Evolutionary conservation across 495 filamentous ascomycete genomes (phyloP).

Genomic region (Cercophora sp.): DNA sequence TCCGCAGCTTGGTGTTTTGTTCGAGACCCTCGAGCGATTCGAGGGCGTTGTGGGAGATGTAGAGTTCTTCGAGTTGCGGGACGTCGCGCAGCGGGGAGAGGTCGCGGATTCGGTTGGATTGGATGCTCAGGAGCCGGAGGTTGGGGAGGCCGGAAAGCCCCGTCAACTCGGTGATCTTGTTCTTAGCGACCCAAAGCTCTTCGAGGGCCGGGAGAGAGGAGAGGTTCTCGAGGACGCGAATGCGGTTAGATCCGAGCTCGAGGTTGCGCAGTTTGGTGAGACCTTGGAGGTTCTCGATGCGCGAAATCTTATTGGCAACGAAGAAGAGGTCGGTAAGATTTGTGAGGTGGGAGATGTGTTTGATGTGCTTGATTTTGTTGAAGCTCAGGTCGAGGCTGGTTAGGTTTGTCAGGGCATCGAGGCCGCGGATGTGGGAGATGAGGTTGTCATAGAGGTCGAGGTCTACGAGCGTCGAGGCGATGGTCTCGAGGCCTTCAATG

Average conservation of each 20-base stretch:
- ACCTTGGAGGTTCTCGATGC: slow-evolving; percentile 79
- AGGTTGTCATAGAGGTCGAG: slow-evolving; percentile 97
- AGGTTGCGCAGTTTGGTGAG: slow-evolving; percentile 72
- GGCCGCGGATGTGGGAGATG: slow-evolving; percentile 80
- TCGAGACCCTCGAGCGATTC: slow-evolving; percentile 73
- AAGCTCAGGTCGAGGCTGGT: slow-evolving; percentile 87
- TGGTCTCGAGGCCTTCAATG: slow-evolving; percentile 63
- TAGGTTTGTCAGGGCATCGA: slow-evolving; percentile 72
- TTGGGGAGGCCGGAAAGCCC: slow-evolving; percentile 66
- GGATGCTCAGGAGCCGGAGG: slow-evolving; percentile 88
- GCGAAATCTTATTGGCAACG: slow-evolving; percentile 87
- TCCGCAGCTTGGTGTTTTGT: slow-evolving; percentile 61
- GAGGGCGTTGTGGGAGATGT: slow-evolving; percentile 96
- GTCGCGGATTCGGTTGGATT: slow-evolving; percentile 88
- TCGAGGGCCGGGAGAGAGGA: slow-evolving; percentile 70
- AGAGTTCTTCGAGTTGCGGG: slow-evolving; percentile 85
- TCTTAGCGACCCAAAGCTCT: slow-evolving; percentile 95
- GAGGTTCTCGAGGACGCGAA: slow-evolving; percentile 85
- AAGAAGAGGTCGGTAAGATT: slow-evolving; percentile 86
- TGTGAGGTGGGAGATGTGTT: slow-evolving; percentile 73
- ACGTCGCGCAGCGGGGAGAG: slow-evolving; percentile 71
- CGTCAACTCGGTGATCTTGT: slow-evolving; percentile 87
- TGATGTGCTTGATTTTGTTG: slow-evolving; percentile 99
- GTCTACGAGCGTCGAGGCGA: slow-evolving; percentile 67
- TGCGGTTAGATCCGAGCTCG: slow-evolving; percentile 88